Evolutionary conservation across 495 filamentous ascomycete species (phyloP).

Genomic region (Podospora pseudopauciseta): DNA sequence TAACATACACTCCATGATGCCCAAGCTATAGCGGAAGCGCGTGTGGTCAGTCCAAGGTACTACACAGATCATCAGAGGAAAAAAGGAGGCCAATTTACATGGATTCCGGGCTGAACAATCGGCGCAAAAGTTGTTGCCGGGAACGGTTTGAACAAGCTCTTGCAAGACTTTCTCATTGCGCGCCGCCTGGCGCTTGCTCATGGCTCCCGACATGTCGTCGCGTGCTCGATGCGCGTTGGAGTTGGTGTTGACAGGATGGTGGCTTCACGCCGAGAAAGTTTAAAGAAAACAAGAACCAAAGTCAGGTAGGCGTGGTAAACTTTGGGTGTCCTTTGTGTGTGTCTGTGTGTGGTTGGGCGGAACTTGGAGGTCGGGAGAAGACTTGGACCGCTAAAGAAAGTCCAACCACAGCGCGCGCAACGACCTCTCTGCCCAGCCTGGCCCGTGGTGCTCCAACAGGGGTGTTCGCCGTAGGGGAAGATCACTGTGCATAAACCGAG

Average conservation of each 20-base stretch:
- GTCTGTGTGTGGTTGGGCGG: slow-evolving; percentile 1
- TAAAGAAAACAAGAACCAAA: neutral
- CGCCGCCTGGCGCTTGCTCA: slow-evolving; percentile 92
- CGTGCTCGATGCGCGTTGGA: slow-evolving; percentile 14
- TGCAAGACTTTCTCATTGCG: slow-evolving; percentile 91
- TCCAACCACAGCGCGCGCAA: neutral
- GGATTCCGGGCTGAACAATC: slow-evolving; percentile 91
- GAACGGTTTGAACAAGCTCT: slow-evolving; percentile 80
- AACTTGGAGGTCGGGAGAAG: neutral
- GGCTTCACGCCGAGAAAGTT: neutral
- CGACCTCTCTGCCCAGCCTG: neutral
- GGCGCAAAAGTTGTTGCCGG: slow-evolving; percentile 92
- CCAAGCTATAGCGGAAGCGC: slow-evolving; percentile 64
- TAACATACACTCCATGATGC: slow-evolving; percentile 93
- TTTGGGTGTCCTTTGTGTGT: neutral
- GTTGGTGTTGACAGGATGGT: neutral
- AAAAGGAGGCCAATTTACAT: slow-evolving; percentile 55
- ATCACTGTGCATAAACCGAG: neutral
- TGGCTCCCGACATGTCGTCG: slow-evolving; percentile 48
- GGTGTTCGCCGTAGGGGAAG: neutral
- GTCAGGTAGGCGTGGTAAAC: neutral
- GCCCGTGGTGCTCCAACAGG: neutral
- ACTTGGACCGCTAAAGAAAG: neutral
- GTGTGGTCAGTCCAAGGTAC: slow-evolving; percentile 20
- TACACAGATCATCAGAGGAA: slow-evolving; percentile 5